Base-by-base conservation (phyloP, 176 grass and related monocot species). In the Luzula sylvatica region DNA sequence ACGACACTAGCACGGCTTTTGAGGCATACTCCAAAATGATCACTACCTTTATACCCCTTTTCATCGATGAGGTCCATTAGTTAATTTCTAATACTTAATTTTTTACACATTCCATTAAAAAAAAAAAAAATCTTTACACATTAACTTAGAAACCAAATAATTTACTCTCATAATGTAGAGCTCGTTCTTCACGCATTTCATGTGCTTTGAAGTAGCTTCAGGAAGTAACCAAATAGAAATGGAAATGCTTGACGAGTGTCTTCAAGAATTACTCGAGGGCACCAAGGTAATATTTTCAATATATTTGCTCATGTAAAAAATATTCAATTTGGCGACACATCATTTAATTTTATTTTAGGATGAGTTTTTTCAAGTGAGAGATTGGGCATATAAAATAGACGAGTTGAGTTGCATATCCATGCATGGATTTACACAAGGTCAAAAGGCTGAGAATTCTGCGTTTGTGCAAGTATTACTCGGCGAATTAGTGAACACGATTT, bases 101-200 rank as follows among this genome's bases (percentile, higher is more conserved):
- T n/a, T 46, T 11, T 50, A 43, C 54, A 14, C 56, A 38, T 27
- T 42, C 62, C 55, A 42, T 65, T 49, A 66, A 22, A 65, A 59
- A 40, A 39, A n/a, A 12, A 15, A 65, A 41, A 0, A 11, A 39
- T 26, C 18, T 20, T 29, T 53, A 52, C 14, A 54, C 38, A 70
- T 1, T 16, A n/a, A 61, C 20, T 35, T 7, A 35, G 30, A 35
- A 35, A 35, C 9, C 9, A 35, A 35, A 35, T 35, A 35, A 35
- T 35, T 35, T 35, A 35, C 9, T 4, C 9, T 7, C 5, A 48
- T 75, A 58, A 24, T 57, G 42, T 60, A 96, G 90, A 96, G 84
- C 52, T 78, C 81, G 14, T 96, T 96, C 65, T 88, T 96, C 58
- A 72, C 85, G 69, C 84, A 89, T 77, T 89, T 96, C 66, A 96